Evolutionary conservation across 2,329 filamentous ascomycete species (phyloP), one percentile per base, ranked within the genome.

Genomic region (Botryotinia globosa): DNA sequence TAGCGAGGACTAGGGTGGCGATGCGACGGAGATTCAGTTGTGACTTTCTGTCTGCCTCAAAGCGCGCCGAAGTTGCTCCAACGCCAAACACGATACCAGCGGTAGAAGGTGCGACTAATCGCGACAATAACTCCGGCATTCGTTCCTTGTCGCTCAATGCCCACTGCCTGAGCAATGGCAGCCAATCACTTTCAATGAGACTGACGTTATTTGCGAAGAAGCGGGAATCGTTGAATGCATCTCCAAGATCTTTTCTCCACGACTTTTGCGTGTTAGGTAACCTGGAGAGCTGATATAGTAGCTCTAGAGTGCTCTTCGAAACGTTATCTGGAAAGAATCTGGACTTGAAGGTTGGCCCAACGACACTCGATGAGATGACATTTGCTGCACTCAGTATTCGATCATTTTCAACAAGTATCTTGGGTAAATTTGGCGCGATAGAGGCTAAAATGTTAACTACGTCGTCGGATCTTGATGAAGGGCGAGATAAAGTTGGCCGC

Each of bases 51-150:
- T 99, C 96, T 9, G 97, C 94, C 82, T 99, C 96, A n/a, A 97
- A 88, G 73, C 96, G 88, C 51, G 96, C 96, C 61, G 94, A 97
- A 34, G 93, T 94, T 10, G 96, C 96, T 18, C 97, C 97, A 0
- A 99, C 96, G n/a, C 96, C 96, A 79, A 99, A 99, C 80, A 99
- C 95, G 77, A 99, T 97, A 14, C 96, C 96, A 0, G 97, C 96
- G 22, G 94, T 95, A 1, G 94, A 94, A 9, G 96, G 96, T 6
- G 94, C 88, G 9, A 90, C 90, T 74, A 99, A 88, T 32, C 94
- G 91, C 54, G 88, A 86, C 14, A 98, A 83, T 6, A 98, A 85
- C 74, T 99, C 96, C 0, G 90, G 85, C 83, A 99, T 87, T 64
- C 92, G 90, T 72, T 98, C 94, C 82, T 97, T 98, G 81, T 99